Evolutionary conservation across 805 yeast species (phyloP).

Genomic region (Pichia sporocuriosa): DNA sequence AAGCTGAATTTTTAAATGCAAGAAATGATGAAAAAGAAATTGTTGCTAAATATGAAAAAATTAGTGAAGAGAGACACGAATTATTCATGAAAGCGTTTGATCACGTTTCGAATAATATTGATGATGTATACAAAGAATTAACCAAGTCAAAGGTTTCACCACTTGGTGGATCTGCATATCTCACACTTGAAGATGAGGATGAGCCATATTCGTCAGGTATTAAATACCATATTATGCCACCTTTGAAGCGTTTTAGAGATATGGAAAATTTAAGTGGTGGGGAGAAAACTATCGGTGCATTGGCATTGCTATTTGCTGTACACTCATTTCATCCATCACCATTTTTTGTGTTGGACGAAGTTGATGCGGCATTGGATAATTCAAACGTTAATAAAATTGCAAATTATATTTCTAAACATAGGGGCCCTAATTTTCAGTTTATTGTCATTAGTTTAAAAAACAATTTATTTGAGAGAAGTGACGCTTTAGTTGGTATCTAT

Average conservation of each 20-base stretch:
- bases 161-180: conserved; percentile 88
- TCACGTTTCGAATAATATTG: conserved; percentile 69
- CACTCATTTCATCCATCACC: conserved; percentile 92
- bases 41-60: conserved; percentile 47
- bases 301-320: conserved; percentile 84
- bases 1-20: conserved; percentile 55
- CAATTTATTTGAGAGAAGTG: conserved; percentile 79
- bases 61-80: conserved; percentile 54
- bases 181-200: conserved; percentile 81
- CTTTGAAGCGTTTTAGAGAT: conserved; percentile 85
- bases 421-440: conserved; percentile 78
- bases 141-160: conserved; percentile 68
- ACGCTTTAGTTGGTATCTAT: conserved; percentile 88
- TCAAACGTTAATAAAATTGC: conserved; percentile 83
- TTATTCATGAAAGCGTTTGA: conserved; percentile 65
- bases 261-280: conserved; percentile 95
- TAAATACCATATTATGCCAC: conserved; percentile 93
- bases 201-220: conserved; percentile 83
- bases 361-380: conserved; percentile 95
- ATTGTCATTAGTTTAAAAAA: conserved; percentile 90
- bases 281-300: conserved; percentile 93
- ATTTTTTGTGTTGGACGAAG: conserved; percentile 91
- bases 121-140: conserved; percentile 74
- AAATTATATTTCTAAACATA: conserved; percentile 68
- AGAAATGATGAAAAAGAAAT: conserved; percentile 54